These are phyloP conservation scores for Brettanomyces custersianus DNA, from an alignment of 805 yeast species.

Conservation along the genomic window DNA sequence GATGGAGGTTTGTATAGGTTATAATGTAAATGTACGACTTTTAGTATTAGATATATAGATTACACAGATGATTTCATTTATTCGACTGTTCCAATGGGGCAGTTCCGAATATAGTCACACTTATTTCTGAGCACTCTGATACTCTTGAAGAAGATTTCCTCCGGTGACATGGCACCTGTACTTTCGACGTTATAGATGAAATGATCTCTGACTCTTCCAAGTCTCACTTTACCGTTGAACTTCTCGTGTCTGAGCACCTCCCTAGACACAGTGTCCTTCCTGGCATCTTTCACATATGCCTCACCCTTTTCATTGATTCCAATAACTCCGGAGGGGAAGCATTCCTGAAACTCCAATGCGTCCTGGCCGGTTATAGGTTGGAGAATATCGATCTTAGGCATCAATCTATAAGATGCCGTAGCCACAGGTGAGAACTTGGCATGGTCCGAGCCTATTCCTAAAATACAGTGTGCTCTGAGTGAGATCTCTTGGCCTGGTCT, in stretches of 20 bases:
- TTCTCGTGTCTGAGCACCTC: constrained; percentile 93
- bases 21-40: too few relatives aligned
- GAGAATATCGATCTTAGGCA: constrained; percentile 77
- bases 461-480: constrained; percentile 78
- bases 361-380: constrained; percentile 67
- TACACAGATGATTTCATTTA: constrained; percentile 4
- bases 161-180: constrained; percentile 95
- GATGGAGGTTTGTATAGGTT: too few relatives aligned
- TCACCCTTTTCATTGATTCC: constrained; percentile 56
- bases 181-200: constrained; percentile 92
- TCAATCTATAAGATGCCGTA: constrained; percentile 88
- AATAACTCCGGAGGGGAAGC: constrained; percentile 92
- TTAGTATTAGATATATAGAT: neutral
- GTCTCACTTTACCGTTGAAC: constrained; percentile 78
- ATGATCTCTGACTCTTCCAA: constrained; percentile 88
- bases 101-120: constrained; percentile 67
- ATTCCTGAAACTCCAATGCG: constrained; percentile 73
- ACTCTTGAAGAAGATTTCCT: constrained; percentile 88
- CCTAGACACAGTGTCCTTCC: constrained; percentile 94
- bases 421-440: constrained; percentile 97
- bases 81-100: constrained; percentile 52
- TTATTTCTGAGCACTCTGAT: constrained; percentile 80
- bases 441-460: constrained; percentile 87
- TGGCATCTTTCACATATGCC: constrained; percentile 80
- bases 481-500: constrained; percentile 97